phyloP scores from a whole-genome alignment of 345 rosid genomes.

The Kandelia obovata region DNA sequence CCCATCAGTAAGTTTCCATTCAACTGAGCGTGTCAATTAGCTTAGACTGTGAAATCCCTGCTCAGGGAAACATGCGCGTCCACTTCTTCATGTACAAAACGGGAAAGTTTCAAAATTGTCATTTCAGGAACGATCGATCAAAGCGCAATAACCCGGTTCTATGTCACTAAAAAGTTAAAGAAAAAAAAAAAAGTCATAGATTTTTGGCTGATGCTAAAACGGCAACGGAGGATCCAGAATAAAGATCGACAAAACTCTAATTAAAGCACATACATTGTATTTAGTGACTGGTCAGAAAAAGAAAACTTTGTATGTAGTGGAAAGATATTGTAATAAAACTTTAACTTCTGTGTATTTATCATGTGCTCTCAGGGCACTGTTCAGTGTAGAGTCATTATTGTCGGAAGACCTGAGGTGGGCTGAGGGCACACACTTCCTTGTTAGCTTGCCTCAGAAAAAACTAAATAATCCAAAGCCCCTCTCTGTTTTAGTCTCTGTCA shows the following conservation, averaged over 20 bases:
- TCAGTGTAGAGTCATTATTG: constrained; percentile 3
- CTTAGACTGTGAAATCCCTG: no score
- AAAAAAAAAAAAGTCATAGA: constrained; percentile 12
- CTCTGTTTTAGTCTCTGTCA: background rate
- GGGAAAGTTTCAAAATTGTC: background rate
- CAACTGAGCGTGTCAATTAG: no score
- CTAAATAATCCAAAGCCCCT: no score
- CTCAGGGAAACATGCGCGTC: no score
- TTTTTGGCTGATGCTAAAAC: background rate
- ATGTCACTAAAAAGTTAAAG: background rate
- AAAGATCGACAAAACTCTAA: background rate
- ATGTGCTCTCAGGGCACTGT: background rate
- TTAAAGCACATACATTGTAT: background rate
- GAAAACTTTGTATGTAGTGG: background rate
- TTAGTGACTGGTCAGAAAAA: no score
- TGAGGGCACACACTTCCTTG: constrained; percentile 16
- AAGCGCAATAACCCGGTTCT: background rate
- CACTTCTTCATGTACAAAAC: background rate
- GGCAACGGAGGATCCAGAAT: background rate
- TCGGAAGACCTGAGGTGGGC: background rate
- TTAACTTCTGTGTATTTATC: background rate
- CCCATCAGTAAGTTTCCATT: no score
- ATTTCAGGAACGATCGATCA: background rate
- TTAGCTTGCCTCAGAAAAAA: background rate
- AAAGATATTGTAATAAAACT: background rate